Base-by-base conservation (phyloP, 768 basidiomycete species). In the Panus rudis region DNA sequence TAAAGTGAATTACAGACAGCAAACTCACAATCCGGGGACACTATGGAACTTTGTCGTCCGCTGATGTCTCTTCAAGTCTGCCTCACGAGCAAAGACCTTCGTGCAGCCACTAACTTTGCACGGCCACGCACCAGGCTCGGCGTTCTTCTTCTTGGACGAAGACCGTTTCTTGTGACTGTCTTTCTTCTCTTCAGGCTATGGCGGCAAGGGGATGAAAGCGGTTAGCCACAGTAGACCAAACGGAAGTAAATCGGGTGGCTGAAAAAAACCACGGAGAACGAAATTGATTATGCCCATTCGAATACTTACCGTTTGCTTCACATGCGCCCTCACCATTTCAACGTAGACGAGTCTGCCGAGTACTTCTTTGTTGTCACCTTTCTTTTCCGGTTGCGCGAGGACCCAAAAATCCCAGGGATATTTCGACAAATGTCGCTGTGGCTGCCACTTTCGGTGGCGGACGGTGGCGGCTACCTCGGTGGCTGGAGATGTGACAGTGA, bases 21-120 rank as follows among this genome's bases (percentile, higher is more conserved):
- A 35, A 2, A 60, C 66, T 41, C 55, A 86, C 84, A 81, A 86
- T 53, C 76, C 78, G 26, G 85, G 82, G 60, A 81, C 67, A 3
- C 81, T 81, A 64, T 88, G 85, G 37, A 73, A 61, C 60, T 84
- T 88, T 19, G 85, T 86, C 24, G 85, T 88, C 58, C 83, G 70
- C 57, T 87, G 85, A 59, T 88, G 85, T 53, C 85, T 60, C 68
- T 86, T 87, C 50, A 88, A 64, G 68, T 88, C 85, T 13, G 85
- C 85, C 62, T 88, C 85, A 41, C 85, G 73, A 35, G 82, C 84
- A 56, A 88, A 88, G 58, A 84, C 77, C 63, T 87, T 88, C 64
- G 76, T 79, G 65, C 85, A 88, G 23, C 83, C 85, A 56, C 80
- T 75, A 57, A 88, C 86, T 60, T 78, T 78, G 69, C 85, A 88